A percentile compares a stretch with the other conserved stretches of the same genome.
phyloP scores from a whole-genome alignment of 2,329 filamentous ascomycete genomes.

The Colletotrichum sp. region DNA sequence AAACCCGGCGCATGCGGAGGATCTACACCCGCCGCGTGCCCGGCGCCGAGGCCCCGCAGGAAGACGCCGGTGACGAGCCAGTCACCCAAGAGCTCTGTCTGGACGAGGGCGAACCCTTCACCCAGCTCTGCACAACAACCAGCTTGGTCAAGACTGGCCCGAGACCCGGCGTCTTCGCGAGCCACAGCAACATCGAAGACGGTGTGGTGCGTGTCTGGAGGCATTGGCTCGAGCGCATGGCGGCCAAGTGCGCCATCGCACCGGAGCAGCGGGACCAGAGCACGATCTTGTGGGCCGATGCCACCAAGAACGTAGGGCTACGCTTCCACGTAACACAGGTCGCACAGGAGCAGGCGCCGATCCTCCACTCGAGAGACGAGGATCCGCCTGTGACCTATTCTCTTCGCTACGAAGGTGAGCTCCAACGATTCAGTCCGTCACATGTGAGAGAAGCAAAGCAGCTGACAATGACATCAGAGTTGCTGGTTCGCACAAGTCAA shows the following conservation, averaged over 20 bases:
- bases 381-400: constrained; percentile 73
- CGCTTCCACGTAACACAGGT: constrained; percentile 62
- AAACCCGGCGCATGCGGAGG: constrained; percentile 45
- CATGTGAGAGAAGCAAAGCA: not conserved
- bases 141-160: constrained; percentile 73
- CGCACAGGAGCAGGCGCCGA: constrained; percentile 47
- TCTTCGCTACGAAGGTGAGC: constrained; percentile 74
- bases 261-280: constrained; percentile 21
- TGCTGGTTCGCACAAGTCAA: constrained; percentile 68
- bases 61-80: constrained; percentile 38
- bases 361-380: constrained; percentile 64
- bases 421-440: not conserved
- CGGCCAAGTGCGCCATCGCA: constrained; percentile 49
- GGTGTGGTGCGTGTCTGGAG: constrained; percentile 74
- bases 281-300: constrained; percentile 71
- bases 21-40: constrained; percentile 30
- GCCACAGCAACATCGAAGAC: constrained; percentile 70
- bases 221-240: constrained; percentile 66
- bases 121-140: constrained; percentile 72
- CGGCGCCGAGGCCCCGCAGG: constrained; percentile 26
- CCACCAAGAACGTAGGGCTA: constrained; percentile 68
- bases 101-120: constrained; percentile 74
- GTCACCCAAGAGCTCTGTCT: constrained; percentile 67
- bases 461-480: constrained; percentile 54
- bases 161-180: constrained; percentile 65